Percentiles rank a stretch among this genome's conserved stretches.
Conservation (phyloP, 106 monocot genomes). For the Phalaenopsis aphrodite region DNA sequence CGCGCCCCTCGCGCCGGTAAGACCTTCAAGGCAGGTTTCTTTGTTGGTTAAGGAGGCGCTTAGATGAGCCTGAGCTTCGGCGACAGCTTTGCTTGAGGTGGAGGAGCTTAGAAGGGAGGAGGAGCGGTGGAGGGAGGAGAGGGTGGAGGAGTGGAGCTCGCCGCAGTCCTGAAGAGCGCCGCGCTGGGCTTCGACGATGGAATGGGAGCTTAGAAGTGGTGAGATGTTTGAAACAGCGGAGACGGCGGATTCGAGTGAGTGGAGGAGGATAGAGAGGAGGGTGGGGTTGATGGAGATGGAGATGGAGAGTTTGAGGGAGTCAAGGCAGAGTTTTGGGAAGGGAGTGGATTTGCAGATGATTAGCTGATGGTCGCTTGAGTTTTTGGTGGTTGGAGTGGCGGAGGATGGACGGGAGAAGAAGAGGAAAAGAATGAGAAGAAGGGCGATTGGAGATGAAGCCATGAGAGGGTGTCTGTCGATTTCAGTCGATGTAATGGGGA, state of each 20-base stretch:
- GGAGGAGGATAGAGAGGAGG: conserved; percentile 30
- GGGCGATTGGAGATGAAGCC: conserved; percentile 12
- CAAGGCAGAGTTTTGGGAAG: conserved; percentile 46
- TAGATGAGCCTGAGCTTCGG: conserved; percentile 43
- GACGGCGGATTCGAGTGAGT: conserved; percentile 35
- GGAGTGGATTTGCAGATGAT: conserved; percentile 57
- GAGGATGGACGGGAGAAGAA: conserved; percentile 7
- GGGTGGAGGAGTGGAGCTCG: conserved; percentile 55
- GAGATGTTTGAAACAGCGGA: conserved; percentile 28
- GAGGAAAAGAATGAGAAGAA: conserved; percentile 2
- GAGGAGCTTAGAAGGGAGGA: conserved; percentile 23
- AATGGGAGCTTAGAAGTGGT: conserved; percentile 9
- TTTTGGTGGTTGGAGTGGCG: not conserved
- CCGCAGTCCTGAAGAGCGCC: conserved; percentile 67
- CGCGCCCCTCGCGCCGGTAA: conserved; percentile 31
- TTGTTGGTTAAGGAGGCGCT: conserved; percentile 74
- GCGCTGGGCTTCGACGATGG: conserved; percentile 30
- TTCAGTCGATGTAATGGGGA: not conserved
- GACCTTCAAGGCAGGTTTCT: conserved; percentile 74
- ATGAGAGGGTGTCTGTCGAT: not conserved
- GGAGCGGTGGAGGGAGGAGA: conserved; percentile 43
- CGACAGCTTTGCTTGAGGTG: conserved; percentile 5
- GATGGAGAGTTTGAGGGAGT: conserved; percentile 49
- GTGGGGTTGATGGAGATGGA: conserved; percentile 31
- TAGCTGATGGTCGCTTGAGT: not conserved